Evolutionary conservation across 305 asterid species (phyloP).

Genomic region (Withania somnifera): DNA sequence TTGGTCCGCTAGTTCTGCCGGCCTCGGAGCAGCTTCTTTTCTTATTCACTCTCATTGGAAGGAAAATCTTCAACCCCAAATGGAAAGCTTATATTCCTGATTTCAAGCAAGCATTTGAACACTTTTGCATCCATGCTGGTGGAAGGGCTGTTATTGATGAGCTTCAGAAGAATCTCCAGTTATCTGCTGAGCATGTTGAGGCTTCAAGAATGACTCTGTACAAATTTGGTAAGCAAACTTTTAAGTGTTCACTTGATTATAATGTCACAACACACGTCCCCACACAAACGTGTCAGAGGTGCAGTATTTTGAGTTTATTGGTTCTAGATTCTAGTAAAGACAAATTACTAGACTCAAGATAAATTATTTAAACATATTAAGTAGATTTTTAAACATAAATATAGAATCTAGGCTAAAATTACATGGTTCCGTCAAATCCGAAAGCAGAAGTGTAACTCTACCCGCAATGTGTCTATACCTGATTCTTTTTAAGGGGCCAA

Average conservation of each 20-base stretch:
- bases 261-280: not conserved
- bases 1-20: conserved; percentile 68
- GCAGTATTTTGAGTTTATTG: not conserved
- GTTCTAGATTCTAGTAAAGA: not conserved
- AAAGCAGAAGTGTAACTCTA: not conserved
- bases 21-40: conserved; percentile 74
- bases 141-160: conserved; percentile 82
- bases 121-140: conserved; percentile 81
- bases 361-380: no score
- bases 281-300: not conserved
- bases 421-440: not conserved
- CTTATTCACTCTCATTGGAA: conserved; percentile 54
- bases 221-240: conserved; percentile 33
- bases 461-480: not conserved
- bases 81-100: conserved; percentile 85
- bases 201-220: conserved; percentile 80
- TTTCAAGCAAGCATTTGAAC: conserved; percentile 73
- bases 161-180: conserved; percentile 61
- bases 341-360: not conserved
- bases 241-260: not conserved
- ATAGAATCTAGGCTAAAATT: no score
- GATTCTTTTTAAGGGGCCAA: not conserved
- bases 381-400: no score
- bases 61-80: conserved; percentile 56
- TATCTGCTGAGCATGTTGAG: conserved; percentile 75